Conservation (phyloP, 2,329 filamentous ascomycete species). For the Phialophora tarda region DNA sequence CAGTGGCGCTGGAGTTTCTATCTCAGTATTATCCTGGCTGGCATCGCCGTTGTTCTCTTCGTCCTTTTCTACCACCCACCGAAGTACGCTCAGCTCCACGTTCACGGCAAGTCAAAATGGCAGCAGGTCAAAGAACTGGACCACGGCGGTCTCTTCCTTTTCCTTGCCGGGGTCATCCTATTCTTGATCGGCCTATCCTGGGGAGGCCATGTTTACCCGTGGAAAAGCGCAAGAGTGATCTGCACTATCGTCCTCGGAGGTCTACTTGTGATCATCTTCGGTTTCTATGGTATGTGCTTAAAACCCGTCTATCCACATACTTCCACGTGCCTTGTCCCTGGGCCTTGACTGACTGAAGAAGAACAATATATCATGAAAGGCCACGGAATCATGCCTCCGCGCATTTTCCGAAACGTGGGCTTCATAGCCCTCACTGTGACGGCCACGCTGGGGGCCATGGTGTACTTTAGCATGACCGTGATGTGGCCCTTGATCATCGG, state of each 20-base stretch:
- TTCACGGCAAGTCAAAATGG: constrained; percentile 61
- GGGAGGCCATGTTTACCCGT: background rate
- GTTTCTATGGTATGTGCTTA: too few relatives aligned
- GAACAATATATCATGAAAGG: constrained; percentile 15
- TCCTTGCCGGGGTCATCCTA: constrained; percentile 65
- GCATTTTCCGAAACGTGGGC: constrained; percentile 7
- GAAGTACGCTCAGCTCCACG: constrained; percentile 40
- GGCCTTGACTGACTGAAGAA: too few relatives aligned
- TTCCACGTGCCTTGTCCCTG: too few relatives aligned
- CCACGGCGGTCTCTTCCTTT: constrained; percentile 67
- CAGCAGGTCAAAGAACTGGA: constrained; percentile 56
- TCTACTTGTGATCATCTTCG: background rate
- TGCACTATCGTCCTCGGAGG: background rate
- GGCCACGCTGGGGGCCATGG: too few relatives aligned
- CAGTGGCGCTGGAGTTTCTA: constrained; percentile 59
- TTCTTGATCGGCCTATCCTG: background rate
- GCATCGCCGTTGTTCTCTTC: constrained; percentile 49
- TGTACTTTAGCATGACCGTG: too few relatives aligned
- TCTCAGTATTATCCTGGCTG: constrained; percentile 8
- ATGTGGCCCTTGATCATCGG: too few relatives aligned
- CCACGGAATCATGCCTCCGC: constrained; percentile 12
- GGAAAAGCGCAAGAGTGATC: background rate
- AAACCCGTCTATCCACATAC: too few relatives aligned
- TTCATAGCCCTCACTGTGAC: constrained; percentile 1
- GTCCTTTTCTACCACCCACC: constrained; percentile 46